Percentiles rank a stretch among this genome's conserved stretches.
These are phyloP conservation scores for Phytopythium chamaehyphon DNA, from an alignment of 352 stramenopile species.

Conservation along the genomic window DNA sequence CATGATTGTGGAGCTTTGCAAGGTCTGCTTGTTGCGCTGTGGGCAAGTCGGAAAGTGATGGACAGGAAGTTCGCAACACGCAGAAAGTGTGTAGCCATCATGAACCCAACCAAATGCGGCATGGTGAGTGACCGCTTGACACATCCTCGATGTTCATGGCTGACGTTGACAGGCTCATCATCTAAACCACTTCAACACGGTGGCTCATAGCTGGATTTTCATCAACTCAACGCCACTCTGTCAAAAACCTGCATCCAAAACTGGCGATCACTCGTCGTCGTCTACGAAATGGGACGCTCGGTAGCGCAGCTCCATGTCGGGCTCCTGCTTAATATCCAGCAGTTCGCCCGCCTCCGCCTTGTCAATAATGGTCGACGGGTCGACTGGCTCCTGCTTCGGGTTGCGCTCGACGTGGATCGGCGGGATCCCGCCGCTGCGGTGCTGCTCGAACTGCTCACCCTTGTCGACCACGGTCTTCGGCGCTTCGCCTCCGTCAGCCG, in stretches of 20 bases:
- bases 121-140: no score
- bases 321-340: constrained; percentile 24
- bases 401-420: constrained; percentile 28
- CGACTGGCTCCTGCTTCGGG: constrained; percentile 33
- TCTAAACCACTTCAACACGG: constrained; percentile 4
- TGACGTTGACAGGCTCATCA: no score
- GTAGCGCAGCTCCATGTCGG: constrained; percentile 15
- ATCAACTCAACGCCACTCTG: background rate
- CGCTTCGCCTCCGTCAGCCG: constrained; percentile 15
- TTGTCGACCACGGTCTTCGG: constrained; percentile 13
- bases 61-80: no score
- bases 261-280: background rate
- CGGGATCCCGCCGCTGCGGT: constrained; percentile 21
- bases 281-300: background rate
- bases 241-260: no score
- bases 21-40: no score
- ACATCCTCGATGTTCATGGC: no score
- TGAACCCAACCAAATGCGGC: no score
- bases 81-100: no score
- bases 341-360: constrained; percentile 16
- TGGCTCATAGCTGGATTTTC: constrained; percentile 6
- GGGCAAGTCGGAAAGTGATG: no score
- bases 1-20: no score
- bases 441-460: constrained; percentile 8
- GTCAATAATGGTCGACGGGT: constrained; percentile 18